Evolutionary conservation across 768 basidiomycete genomes (phyloP).

Genomic region (Suillus cothurnatus): DNA sequence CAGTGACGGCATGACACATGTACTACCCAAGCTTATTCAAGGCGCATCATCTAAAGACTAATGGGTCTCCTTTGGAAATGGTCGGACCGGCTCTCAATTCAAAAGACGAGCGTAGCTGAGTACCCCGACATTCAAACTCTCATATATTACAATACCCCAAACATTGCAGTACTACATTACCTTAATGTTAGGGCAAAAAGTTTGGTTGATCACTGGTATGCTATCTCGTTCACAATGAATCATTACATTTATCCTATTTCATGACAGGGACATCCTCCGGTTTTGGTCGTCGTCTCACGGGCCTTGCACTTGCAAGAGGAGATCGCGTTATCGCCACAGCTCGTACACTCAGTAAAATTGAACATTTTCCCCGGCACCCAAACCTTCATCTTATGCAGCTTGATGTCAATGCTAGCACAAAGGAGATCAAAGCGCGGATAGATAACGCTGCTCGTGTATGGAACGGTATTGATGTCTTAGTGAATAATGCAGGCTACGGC

Average conservation of each 20-base stretch:
- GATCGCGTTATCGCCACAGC: constrained; percentile 54
- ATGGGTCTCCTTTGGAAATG: background rate
- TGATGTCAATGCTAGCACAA: constrained; percentile 38
- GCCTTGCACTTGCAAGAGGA: constrained; percentile 44
- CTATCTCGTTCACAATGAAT: background rate
- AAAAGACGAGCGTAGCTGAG: background rate
- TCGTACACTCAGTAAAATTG: constrained; percentile 37
- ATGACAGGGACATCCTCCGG: constrained; percentile 36
- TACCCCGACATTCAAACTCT: background rate
- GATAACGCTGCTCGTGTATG: constrained; percentile 36
- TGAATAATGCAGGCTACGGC: constrained; percentile 53
- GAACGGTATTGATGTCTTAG: constrained; percentile 39
- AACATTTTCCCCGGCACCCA: constrained; percentile 19
- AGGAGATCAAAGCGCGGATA: constrained; percentile 33
- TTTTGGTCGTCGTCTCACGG: constrained; percentile 42
- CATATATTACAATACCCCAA: background rate
- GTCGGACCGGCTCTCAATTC: background rate
- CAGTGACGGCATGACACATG: background rate
- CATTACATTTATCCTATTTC: background rate
- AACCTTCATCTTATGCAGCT: constrained; percentile 36
- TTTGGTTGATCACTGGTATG: constrained; percentile 40
- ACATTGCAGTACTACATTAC: background rate
- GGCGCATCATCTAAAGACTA: background rate
- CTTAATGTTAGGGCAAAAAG: constrained; percentile 10
- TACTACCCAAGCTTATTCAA: background rate